Conservation (phyloP, 139 green algal species). For the Diplosphaera chodatii region DNA sequence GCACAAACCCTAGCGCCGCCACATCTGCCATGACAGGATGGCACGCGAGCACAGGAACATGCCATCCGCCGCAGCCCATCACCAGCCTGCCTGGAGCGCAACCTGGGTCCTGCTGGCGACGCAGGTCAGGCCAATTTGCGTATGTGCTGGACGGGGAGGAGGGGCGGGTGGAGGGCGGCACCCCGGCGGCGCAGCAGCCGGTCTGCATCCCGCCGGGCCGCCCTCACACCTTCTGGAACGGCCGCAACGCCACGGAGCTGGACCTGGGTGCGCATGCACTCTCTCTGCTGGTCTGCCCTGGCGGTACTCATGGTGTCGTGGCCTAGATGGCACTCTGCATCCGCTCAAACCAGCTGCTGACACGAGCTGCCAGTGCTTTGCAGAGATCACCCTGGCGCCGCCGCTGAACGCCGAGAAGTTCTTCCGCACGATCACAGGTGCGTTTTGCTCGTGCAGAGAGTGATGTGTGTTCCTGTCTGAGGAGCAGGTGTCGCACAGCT, state of each 20-base stretch:
- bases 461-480: background rate
- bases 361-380: too few species aligned
- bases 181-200: background rate
- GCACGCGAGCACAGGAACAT: too few species aligned
- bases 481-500: background rate
- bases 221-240: background rate
- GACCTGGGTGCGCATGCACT: background rate
- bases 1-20: too few species aligned
- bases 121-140: background rate
- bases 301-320: too few species aligned
- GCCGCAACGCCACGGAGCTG: background rate
- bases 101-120: too few species aligned
- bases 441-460: background rate
- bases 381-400: background rate
- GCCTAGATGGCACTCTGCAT: too few species aligned
- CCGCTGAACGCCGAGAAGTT: background rate
- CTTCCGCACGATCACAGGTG: background rate
- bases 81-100: too few species aligned
- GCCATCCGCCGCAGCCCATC: too few species aligned
- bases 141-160: background rate
- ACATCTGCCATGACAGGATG: too few species aligned
- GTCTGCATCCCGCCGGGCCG: background rate
- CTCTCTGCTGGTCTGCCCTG: too few species aligned
- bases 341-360: too few species aligned
- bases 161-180: background rate